A percentile compares a stretch with the other conserved stretches of the same genome.
These are phyloP conservation scores for Backusella westeae DNA, from an alignment of 192 early-diverging fungal genomes.

Conservation along the genomic window DNA sequence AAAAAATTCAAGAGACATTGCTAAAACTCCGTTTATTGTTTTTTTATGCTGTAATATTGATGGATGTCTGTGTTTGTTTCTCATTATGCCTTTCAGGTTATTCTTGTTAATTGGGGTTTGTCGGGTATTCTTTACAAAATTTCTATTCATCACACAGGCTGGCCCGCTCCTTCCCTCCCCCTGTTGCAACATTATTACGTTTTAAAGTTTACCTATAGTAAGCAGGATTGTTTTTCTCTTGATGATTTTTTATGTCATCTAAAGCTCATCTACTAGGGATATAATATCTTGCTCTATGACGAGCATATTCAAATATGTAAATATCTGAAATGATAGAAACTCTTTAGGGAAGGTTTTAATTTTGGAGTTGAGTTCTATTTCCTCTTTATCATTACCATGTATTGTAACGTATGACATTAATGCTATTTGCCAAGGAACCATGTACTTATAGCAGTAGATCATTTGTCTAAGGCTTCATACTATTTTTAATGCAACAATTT, in stretches of 20 bases:
- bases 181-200: not conserved
- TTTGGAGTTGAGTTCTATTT: not conserved
- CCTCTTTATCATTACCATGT: not conserved
- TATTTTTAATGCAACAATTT: too few species aligned
- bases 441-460: too few species aligned
- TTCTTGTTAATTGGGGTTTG: not conserved
- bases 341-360: not conserved
- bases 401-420: not conserved
- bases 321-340: not conserved
- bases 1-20: too few species aligned
- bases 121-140: too few species aligned
- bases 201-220: not conserved
- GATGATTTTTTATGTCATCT: not conserved
- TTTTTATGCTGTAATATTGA: not conserved
- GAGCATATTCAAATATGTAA: not conserved
- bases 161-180: not conserved
- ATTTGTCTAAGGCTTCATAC: too few species aligned
- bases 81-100: not conserved
- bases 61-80: not conserved
- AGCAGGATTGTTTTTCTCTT: not conserved
- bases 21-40: not conserved
- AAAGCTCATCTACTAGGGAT: too few species aligned
- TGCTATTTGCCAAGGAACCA: not conserved
- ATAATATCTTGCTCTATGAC: too few species aligned
- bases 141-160: too few species aligned